These are phyloP conservation scores for Phytophthora pisi DNA, from an alignment of 352 stramenopile species.

Conservation along the genomic window DNA sequence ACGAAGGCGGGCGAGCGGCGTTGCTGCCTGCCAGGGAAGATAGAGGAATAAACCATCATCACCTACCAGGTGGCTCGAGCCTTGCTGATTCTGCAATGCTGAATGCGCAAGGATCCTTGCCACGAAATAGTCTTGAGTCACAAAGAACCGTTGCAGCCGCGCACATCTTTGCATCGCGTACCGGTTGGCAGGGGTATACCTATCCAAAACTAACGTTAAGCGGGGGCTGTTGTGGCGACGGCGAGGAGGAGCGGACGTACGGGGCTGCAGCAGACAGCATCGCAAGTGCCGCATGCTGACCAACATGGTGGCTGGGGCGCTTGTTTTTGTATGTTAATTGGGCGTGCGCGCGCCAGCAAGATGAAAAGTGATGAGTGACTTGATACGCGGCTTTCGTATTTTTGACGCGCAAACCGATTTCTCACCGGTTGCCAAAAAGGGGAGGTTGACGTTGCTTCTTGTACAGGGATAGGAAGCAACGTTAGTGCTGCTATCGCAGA, in stretches of 20 bases:
- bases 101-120: neutral
- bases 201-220: neutral
- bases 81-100: constrained; percentile 6
- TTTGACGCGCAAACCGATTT: neutral
- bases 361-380: constrained; percentile 5
- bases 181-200: neutral
- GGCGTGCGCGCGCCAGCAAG: neutral
- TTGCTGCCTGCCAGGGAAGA: constrained; percentile 31
- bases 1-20: constrained; percentile 31
- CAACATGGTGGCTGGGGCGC: neutral
- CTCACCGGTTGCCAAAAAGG: too few relatives aligned
- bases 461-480: too few relatives aligned
- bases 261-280: neutral
- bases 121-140: neutral
- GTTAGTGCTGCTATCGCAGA: too few relatives aligned
- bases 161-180: constrained; percentile 5
- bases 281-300: neutral
- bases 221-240: neutral
- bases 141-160: neutral
- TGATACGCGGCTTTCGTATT: constrained; percentile 4
- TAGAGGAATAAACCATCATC: constrained; percentile 48
- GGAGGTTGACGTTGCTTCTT: too few relatives aligned
- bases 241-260: neutral
- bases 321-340: neutral
- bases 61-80: constrained; percentile 22